These are phyloP conservation scores for Pisolithus microcarpus DNA, from an alignment of 768 basidiomycete species.

Conservation along the genomic window DNA sequence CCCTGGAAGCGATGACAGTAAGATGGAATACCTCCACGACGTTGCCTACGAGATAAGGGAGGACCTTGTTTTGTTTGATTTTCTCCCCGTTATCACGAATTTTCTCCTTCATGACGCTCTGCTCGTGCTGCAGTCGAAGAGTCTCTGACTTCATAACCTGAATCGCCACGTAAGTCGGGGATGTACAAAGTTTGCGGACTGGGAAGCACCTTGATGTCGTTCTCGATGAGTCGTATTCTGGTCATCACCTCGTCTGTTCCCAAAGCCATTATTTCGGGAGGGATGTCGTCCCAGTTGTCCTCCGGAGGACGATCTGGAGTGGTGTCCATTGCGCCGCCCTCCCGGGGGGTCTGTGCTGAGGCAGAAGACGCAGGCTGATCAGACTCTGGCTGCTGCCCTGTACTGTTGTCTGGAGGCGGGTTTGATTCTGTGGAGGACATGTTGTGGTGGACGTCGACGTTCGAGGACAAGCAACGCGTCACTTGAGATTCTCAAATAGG, in stretches of 20 bases:
- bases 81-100: conserved; percentile 97
- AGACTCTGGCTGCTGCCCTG: conserved; percentile 48
- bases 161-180: background rate
- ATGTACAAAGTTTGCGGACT: background rate
- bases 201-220: conserved; percentile 77
- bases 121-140: conserved; percentile 85
- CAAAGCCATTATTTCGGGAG: conserved; percentile 74
- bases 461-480: conserved; percentile 20
- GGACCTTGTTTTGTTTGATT: conserved; percentile 98
- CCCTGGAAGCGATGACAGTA: background rate
- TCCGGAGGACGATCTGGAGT: conserved; percentile 62
- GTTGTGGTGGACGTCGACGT: no score
- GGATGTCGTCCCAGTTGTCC: conserved; percentile 89
- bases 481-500: background rate
- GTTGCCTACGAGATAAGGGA: conserved; percentile 96
- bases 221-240: conserved; percentile 88
- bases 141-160: conserved; percentile 98
- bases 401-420: conserved; percentile 39
- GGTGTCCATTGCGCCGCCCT: conserved; percentile 56
- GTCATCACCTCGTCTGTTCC: conserved; percentile 84
- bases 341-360: conserved; percentile 26
- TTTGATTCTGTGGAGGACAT: conserved; percentile 55
- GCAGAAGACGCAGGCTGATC: conserved; percentile 23
- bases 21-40: conserved; percentile 80
- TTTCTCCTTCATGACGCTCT: conserved; percentile 96